Evolutionary conservation across 2,329 filamentous ascomycete genomes (phyloP).

Genomic region (Botrytis fabae): DNA sequence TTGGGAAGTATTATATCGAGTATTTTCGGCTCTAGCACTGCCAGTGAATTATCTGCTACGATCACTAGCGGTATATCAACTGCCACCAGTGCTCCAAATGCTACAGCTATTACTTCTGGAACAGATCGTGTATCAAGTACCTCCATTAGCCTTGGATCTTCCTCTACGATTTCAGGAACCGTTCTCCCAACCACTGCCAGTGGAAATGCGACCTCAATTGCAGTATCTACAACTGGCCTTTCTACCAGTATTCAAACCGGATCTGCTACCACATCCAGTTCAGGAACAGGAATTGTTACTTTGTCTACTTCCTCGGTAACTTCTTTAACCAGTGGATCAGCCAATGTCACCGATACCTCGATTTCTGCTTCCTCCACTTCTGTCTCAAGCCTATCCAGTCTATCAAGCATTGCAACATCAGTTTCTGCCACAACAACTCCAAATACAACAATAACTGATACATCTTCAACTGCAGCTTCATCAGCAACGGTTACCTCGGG

Average conservation of each 20-base stretch:
- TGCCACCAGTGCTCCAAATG: slow-evolving; percentile 15
- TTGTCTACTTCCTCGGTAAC: background rate
- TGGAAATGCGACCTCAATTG: background rate
- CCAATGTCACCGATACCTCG: background rate
- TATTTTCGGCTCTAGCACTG: slow-evolving; percentile 21
- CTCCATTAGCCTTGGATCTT: slow-evolving; percentile 18
- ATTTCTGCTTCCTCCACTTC: background rate
- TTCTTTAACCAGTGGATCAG: background rate
- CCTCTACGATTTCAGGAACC: slow-evolving; percentile 6
- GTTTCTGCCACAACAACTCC: slow-evolving; percentile 14
- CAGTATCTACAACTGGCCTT: background rate
- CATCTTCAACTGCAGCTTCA: slow-evolving; percentile 13
- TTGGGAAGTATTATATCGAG: slow-evolving; percentile 26
- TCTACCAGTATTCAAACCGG: slow-evolving; percentile 1
- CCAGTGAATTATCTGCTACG: slow-evolving; percentile 3
- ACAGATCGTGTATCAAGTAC: slow-evolving; percentile 13
- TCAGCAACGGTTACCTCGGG: slow-evolving; percentile 14
- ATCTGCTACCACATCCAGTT: background rate
- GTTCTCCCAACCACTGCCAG: slow-evolving; percentile 15
- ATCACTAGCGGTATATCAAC: background rate
- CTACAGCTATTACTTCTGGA: slow-evolving; percentile 6
- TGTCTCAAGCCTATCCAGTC: slow-evolving; percentile 6
- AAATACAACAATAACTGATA: slow-evolving; percentile 17
- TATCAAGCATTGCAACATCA: slow-evolving; percentile 9
- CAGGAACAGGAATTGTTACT: slow-evolving; percentile 17